Base-by-base conservation (phyloP, 805 yeast genomes). In the Saturnispora besseyi region DNA sequence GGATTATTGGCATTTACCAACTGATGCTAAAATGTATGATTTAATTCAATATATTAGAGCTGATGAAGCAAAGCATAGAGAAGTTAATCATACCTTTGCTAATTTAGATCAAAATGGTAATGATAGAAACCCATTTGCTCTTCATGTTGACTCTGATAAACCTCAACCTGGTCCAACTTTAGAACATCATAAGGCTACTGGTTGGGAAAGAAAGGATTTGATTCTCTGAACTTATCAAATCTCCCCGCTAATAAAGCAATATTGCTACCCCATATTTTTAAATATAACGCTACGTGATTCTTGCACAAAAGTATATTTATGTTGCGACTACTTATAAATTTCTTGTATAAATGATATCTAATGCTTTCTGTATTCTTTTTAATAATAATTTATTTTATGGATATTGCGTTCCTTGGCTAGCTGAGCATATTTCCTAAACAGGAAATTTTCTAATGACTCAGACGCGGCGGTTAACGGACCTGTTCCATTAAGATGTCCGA, bases 21-120 rank as follows among this genome's bases (percentile, higher is more conserved):
- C 73, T 30, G 59, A 77, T 24, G 71, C 83, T 28, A 67, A 78
- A 2, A 75, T 83, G 65, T 69, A 71, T 51, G 87, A 83, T 54
- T 71, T 84, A 60, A 68, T 84, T 44, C 71, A 73, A 51, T 73
- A 79, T 56, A 70, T 84, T 24, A 74, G 89, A 54, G 90, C 90
- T 1, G 90, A 83, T 59, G 90, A 83, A 63, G 82, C 87, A 38
- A 83, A 83, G 62, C 89, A 83, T 61, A 73, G 90, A 63, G 90
- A 84, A 59, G 89, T 84, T 29, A 84, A 83, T 65, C 90, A 83
- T 59, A 84, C 89, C 0, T 74, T 82, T 59, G 89, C 86, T 12
- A 82, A 82, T 58, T 71, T 83, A 57, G 60, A 61, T 41, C 53
- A 54, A n/a, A 62, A 64, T 30, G 64, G 63, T 32, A 46, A 44